Conservation (phyloP, 1,284 basidiomycete species). For the Moesziomyces globuligerus region DNA sequence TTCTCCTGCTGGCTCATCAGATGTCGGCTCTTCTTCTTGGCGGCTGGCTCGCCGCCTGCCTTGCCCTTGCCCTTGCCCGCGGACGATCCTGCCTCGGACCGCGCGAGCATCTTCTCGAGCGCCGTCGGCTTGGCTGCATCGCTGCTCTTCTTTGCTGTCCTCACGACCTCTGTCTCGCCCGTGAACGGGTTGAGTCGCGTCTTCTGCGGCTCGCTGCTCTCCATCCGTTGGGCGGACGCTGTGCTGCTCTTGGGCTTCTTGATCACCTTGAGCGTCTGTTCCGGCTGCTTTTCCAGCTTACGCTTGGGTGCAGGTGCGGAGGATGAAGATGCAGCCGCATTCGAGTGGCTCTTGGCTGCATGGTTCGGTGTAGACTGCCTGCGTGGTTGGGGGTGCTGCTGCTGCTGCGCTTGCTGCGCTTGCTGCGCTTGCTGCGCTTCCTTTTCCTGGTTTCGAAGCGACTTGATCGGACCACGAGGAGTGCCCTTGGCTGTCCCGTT, state of each 20-base stretch:
- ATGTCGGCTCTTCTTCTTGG: slow-evolving; percentile 32
- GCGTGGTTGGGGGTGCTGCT: slow-evolving; percentile 3
- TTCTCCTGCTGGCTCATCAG: slow-evolving; percentile 55
- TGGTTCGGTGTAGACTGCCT: not conserved
- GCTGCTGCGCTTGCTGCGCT: slow-evolving; percentile 11
- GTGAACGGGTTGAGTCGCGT: slow-evolving; percentile 42
- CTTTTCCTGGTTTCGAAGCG: slow-evolving; percentile 42
- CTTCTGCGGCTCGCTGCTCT: slow-evolving; percentile 2
- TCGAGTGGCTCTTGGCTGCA: not conserved
- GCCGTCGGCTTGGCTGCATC: slow-evolving; percentile 31
- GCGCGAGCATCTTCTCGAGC: slow-evolving; percentile 42
- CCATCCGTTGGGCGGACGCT: not conserved
- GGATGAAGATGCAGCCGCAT: too few relatives aligned
- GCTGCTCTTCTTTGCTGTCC: slow-evolving; percentile 1
- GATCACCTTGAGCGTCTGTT: slow-evolving; percentile 19
- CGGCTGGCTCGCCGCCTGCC: slow-evolving; percentile 7
- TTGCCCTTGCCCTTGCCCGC: slow-evolving; percentile 17
- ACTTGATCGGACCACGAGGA: slow-evolving; percentile 31
- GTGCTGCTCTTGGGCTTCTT: slow-evolving; percentile 26
- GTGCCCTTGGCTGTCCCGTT: slow-evolving; percentile 21
- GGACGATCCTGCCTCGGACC: slow-evolving; percentile 25
- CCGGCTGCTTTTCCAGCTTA: slow-evolving; percentile 18
- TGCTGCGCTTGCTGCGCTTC: too few relatives aligned
- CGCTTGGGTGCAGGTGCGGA: slow-evolving; percentile 14
- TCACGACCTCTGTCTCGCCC: slow-evolving; percentile 30